Percentiles rank a stretch among this genome's conserved stretches.
These are phyloP conservation scores for Picochlorum sp. DNA, from an alignment of 139 green algal genomes.

Conservation along the genomic window DNA sequence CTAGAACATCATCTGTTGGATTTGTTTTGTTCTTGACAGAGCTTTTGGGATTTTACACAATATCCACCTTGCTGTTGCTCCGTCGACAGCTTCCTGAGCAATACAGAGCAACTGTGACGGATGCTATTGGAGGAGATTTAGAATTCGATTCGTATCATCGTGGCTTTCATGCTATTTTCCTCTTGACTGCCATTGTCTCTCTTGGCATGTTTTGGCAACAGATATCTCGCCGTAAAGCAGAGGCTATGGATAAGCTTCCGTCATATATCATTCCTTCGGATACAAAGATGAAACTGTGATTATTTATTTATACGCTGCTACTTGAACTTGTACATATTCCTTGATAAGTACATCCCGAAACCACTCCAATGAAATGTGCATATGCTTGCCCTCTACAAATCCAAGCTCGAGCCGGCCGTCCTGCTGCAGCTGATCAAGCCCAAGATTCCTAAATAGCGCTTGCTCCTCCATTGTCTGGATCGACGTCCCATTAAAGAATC, in stretches of 20 bases:
- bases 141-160: conserved; percentile 79
- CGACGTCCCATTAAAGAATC: conserved; percentile 58
- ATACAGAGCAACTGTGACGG: conserved; percentile 52
- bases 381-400: conserved; percentile 48
- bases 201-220: conserved; percentile 36
- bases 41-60: conserved; percentile 70
- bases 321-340: conserved; percentile 17
- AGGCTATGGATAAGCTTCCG: conserved; percentile 11
- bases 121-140: conserved; percentile 64
- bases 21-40: conserved; percentile 69
- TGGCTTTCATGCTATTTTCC: conserved; percentile 30
- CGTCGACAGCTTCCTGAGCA: conserved; percentile 60
- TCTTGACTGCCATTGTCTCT: conserved; percentile 14
- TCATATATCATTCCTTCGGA: not conserved
- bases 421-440: conserved; percentile 58
- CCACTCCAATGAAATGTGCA: conserved; percentile 74
- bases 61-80: conserved; percentile 77
- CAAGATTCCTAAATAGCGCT: conserved; percentile 48
- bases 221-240: conserved; percentile 10
- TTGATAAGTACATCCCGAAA: conserved; percentile 51
- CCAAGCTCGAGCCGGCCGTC: conserved; percentile 34
- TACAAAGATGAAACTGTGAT: not conserved
- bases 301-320: not conserved
- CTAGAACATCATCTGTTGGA: conserved; percentile 33
- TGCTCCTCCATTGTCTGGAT: conserved; percentile 32